Evolutionary conservation across 106 monocot genomes (phyloP), one percentile per base, ranked within the genome.

Genomic region (Dendrobium catenatum): DNA sequence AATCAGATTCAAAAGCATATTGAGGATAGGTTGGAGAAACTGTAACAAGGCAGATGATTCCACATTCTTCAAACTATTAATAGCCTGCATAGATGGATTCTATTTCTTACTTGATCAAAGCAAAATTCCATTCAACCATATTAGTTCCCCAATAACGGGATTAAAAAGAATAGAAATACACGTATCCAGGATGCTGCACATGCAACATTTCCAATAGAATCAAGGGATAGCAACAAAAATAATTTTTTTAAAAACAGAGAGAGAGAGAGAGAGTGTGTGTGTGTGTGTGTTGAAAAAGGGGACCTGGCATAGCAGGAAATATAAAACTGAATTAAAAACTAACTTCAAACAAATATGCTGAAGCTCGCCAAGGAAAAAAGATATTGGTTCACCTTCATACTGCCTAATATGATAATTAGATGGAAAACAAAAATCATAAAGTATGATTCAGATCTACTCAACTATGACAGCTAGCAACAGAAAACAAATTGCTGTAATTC

Each of bases 41-140:
- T 99, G 98, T 24, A 99, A 73, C 75, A 99, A 85, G 2, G 90
- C 89, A 83, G 91, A 91, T n/a, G 95, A 95, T 75, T 99, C 98
- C 76, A 99, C 98, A 91, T 99, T 99, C 90, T 99, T 99, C 85
- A 99, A 88, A 82, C 95, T 95, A 79, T 99, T 99, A 73, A 99
- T 99, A 17, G 98, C 98, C 98, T 99, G 91, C 83, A 94, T 27
- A 26, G 26, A 76, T 48, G 13, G 41, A 44, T 46, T 48, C 22
- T 48, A 76, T 17, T 46, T 18, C 9, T 74, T 49, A 76, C 76
- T 76, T 76, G 19, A 76, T 49, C 43, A 44, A 75, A 73, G n/a
- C 42, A 42, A 76, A 76, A 44, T 8, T 44, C 46, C 49, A 76
- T 27, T 29, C 43, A 9, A 74, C 51, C 46, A 47, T 44, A 20